These are phyloP conservation scores for Aspergillus aculeatinus DNA, from an alignment of 2,329 filamentous ascomycete genomes.

Conservation along the genomic window DNA sequence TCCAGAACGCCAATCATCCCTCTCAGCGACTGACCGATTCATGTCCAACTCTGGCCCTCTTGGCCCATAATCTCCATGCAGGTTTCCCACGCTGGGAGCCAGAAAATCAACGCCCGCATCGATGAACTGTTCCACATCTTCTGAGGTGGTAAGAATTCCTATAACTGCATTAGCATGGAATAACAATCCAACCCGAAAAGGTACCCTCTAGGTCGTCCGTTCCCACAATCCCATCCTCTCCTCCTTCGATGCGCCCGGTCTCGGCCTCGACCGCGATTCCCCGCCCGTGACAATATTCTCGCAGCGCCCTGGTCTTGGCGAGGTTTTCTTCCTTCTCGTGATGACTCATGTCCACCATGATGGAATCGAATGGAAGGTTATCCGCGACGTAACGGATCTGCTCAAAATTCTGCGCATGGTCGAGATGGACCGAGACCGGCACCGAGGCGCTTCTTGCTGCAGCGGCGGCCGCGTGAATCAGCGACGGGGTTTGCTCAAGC, in stretches of 20 bases:
- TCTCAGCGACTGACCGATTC: constrained; percentile 1
- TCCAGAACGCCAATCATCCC: constrained; percentile 18
- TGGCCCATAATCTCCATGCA: constrained; percentile 68
- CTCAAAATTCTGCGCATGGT: constrained; percentile 61
- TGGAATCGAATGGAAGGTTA: constrained; percentile 60
- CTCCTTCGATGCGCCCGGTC: constrained; percentile 66
- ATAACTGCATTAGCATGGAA: background rate
- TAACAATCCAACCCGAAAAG: background rate
- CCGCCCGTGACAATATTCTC: constrained; percentile 59
- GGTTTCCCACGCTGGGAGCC: constrained; percentile 70
- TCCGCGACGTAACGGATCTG: constrained; percentile 59
- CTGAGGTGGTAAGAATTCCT: constrained; percentile 61
- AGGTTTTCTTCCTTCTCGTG: constrained; percentile 68
- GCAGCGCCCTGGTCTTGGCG: constrained; percentile 58
- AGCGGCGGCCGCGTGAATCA: constrained; percentile 52
- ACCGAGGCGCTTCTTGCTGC: constrained; percentile 55
- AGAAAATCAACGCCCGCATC: constrained; percentile 68
- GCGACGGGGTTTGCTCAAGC: constrained; percentile 26
- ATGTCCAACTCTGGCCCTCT: constrained; percentile 58
- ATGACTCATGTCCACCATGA: constrained; percentile 74
- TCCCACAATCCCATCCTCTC: constrained; percentile 70
- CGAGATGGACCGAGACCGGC: constrained; percentile 60
- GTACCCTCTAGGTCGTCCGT: constrained; percentile 55
- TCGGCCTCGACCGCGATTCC: constrained; percentile 67
- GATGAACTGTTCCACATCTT: constrained; percentile 67